Conservation (phyloP, 495 filamentous ascomycete genomes). For the Xylaria acuta region DNA sequence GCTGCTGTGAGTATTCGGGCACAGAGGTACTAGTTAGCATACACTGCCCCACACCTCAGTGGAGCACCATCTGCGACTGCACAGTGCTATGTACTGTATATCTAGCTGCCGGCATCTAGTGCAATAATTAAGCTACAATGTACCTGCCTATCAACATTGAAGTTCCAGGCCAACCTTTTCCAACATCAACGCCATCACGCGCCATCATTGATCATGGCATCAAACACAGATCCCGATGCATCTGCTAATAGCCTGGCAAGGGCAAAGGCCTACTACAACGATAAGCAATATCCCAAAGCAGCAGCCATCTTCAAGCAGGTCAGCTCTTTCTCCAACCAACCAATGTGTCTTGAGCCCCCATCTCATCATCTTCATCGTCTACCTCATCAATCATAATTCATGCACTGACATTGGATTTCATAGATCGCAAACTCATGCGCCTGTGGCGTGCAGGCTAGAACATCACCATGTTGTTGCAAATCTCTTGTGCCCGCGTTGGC, state of each 20-base stretch:
- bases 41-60: not conserved
- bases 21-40: not conserved
- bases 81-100: slow-evolving; percentile 1
- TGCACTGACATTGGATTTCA: not conserved
- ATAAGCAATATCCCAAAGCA: slow-evolving; percentile 10
- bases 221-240: not conserved
- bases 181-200: slow-evolving; percentile 1
- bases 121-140: not conserved
- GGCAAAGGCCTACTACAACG: slow-evolving; percentile 9
- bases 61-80: not conserved
- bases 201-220: not conserved
- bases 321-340: not conserved
- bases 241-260: not conserved
- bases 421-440: slow-evolving; percentile 20
- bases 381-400: not conserved
- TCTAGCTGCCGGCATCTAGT: not conserved
- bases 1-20: not conserved
- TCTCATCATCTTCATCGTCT: not conserved
- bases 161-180: not conserved
- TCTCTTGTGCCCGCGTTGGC: slow-evolving; percentile 17
- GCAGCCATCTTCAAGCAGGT: slow-evolving; percentile 21
- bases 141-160: not conserved
- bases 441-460: slow-evolving; percentile 17
- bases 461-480: slow-evolving; percentile 24
- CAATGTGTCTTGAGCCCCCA: no score